Evolutionary conservation across 371 early-diverging fungal species (phyloP).

Genomic region (Apophysomyces ossiformis): DNA sequence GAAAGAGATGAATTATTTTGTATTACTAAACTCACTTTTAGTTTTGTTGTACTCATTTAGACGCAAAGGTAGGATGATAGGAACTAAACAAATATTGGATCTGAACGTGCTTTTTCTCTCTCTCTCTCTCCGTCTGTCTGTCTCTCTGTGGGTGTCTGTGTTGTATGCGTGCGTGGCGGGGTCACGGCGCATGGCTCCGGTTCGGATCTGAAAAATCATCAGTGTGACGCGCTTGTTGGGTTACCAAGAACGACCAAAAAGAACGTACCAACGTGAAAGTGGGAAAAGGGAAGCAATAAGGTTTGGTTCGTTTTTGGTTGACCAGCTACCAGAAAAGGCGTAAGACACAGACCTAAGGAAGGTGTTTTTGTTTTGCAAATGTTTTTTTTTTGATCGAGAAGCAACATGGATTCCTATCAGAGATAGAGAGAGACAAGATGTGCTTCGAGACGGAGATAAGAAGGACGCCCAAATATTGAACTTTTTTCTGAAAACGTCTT

Average conservation of each 20-base stretch:
- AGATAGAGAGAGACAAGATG: too few relatives aligned
- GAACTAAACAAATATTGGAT: conserved; percentile 54
- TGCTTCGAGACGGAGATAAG: neutral
- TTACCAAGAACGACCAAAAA: conserved; percentile 78
- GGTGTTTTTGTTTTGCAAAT: too few relatives aligned
- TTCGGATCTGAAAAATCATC: conserved; percentile 97
- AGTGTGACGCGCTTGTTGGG: conserved; percentile 88
- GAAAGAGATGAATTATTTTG: conserved; percentile 9
- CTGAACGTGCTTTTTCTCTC: conserved; percentile 19
- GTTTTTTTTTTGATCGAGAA: too few relatives aligned
- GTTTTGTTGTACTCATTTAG: conserved; percentile 2
- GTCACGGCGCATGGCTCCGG: conserved; percentile 87
- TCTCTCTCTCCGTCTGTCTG: conserved; percentile 47
- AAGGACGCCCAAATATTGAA: conserved; percentile 3
- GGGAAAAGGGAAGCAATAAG: conserved; percentile 25
- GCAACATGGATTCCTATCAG: too few relatives aligned
- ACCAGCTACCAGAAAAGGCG: too few relatives aligned
- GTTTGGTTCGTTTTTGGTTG: conserved; percentile 33
- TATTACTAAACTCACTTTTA: neutral
- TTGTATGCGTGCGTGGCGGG: conserved; percentile 16
- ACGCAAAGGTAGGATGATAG: conserved; percentile 84
- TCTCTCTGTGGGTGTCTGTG: too few relatives aligned
- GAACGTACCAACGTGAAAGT: conserved; percentile 70
- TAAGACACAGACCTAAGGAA: too few relatives aligned
- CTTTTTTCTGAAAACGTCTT: conserved; percentile 3